Base-by-base conservation (phyloP, 371 early-diverging fungal species). In the Saksenaea oblongispora region DNA sequence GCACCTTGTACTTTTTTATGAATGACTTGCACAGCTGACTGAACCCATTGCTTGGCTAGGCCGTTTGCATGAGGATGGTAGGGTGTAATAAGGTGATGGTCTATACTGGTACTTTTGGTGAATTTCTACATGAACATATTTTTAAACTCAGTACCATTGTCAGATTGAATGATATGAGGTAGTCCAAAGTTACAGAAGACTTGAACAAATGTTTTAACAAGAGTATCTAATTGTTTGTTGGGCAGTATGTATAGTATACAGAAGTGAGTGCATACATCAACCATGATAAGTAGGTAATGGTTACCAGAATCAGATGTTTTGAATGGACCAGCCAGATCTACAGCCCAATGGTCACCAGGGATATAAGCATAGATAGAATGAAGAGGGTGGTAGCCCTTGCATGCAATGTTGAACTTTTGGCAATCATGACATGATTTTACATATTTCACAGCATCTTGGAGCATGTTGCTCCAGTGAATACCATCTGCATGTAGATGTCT, bases 101-200 rank as follows among this genome's bases (percentile, higher is more conserved):
- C 42, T 14, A 63, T 26, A 8, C 57, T 47, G 17, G 57, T 22
- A 8, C 8, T 34, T 54, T 59, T 15, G 13, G 15, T 36, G 11
- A 65, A 28, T 28, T 31, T 34, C 15, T 34, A 18, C 53, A 61
- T 53, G 14, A 61, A 34, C 4, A 2, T 22, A 53, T 72, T 72
- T 2, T 54, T 47, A 22, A 67, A 74, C 61, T 77, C 72, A 18
- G 61, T 62, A 22, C 78, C 78, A 63, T 74, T 77, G 59, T 73
- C 72, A 2, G 47, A 34, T 58, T 64, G 61, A 1, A 69, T 57
- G 1, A 72, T 55, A 22, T 36, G 31, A 9, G 68, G 62, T 17
- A 70, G 28, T 4, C 31, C 31, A 31, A 31, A 31, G 31, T 31
- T 7, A 7, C 31, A 31, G 31, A 31, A 31, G 31, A 2, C 54